Evolutionary conservation across 306 rosid species (phyloP).

Genomic region (Pyrus communis): DNA sequence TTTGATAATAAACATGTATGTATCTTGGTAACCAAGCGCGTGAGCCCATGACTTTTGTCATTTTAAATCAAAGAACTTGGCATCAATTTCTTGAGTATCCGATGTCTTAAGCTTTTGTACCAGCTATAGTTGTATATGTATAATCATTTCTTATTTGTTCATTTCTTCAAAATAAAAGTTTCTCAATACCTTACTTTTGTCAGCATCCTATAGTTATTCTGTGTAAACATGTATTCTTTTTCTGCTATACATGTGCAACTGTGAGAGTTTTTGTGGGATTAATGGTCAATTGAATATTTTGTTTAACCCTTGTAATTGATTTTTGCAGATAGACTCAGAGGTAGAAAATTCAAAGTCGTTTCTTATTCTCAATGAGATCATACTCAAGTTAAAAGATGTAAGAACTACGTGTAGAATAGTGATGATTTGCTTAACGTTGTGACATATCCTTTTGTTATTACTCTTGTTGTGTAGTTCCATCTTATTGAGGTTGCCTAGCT

Average conservation of each 20-base stretch:
- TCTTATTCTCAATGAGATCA: constrained; percentile 81
- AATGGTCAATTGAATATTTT: not conserved
- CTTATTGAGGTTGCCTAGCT: not conserved
- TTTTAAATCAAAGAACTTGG: no score
- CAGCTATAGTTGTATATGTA: no score
- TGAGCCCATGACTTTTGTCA: no score
- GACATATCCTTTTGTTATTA: not conserved
- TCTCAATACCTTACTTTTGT: not conserved
- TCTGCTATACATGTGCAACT: not conserved
- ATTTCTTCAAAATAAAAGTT: no score
- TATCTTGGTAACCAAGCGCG: no score
- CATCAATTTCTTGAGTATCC: no score
- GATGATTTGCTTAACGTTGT: not conserved
- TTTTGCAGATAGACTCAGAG: constrained; percentile 58
- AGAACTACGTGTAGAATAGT: constrained; percentile 17
- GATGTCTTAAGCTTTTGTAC: no score
- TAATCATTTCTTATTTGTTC: no score
- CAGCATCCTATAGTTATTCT: not conserved
- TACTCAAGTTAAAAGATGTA: constrained; percentile 77
- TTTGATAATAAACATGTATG: no score
- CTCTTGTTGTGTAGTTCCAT: not conserved
- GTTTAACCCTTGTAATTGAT: constrained; percentile 6
- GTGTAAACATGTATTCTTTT: not conserved
- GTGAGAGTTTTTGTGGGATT: not conserved
- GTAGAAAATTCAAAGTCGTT: constrained; percentile 68